Percentiles rank a stretch among this genome's conserved stretches.
Conservation (phyloP, 2,329 filamentous ascomycete genomes). For the Monilinia polystroma region DNA sequence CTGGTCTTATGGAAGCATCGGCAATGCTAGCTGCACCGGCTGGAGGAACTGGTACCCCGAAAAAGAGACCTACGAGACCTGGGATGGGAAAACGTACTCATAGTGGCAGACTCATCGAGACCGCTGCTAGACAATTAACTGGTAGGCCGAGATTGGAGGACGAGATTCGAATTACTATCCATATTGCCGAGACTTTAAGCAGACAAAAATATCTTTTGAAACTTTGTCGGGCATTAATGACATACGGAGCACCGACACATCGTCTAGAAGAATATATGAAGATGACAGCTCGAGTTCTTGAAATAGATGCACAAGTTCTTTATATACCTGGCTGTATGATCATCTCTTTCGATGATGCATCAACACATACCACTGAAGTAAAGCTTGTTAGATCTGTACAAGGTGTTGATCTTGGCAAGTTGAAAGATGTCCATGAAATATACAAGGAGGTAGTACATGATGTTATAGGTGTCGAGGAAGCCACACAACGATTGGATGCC, state of each 20-base stretch:
- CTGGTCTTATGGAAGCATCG: conserved; percentile 55
- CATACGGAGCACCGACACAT: conserved; percentile 87
- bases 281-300: conserved; percentile 84
- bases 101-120: conserved; percentile 34
- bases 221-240: conserved; percentile 83
- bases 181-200: conserved; percentile 68
- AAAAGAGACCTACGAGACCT: conserved; percentile 29
- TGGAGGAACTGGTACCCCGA: conserved; percentile 45
- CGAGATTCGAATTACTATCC: conserved; percentile 51
- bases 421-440: conserved; percentile 71
- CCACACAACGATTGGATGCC: conserved; percentile 59
- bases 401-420: conserved; percentile 70
- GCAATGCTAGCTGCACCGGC: conserved; percentile 50
- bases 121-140: conserved; percentile 31
- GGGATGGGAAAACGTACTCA: conserved; percentile 35
- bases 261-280: conserved; percentile 88
- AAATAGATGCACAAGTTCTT: conserved; percentile 85
- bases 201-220: conserved; percentile 81
- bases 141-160: conserved; percentile 39
- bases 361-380: conserved; percentile 76
- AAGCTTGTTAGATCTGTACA: conserved; percentile 69
- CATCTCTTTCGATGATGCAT: conserved; percentile 78
- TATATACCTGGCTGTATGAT: conserved; percentile 95
- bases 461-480: conserved; percentile 69
- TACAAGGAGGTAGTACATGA: conserved; percentile 84